These are phyloP conservation scores for Anthracocystis walkeri DNA, from an alignment of 1,284 basidiomycete genomes.

Conservation along the genomic window DNA sequence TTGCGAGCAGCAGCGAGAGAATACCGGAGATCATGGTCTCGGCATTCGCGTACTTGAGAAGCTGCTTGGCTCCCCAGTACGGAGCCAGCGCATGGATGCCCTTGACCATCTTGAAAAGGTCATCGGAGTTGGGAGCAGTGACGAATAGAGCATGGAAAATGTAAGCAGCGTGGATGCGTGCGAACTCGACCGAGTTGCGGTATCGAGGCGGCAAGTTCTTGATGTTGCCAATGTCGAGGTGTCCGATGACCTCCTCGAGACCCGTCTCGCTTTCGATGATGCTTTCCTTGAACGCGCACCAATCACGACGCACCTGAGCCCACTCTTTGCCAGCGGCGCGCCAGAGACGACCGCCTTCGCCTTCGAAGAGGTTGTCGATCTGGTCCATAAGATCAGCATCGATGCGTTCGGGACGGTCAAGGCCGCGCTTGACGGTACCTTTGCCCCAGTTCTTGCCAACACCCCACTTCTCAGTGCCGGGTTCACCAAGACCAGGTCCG, in stretches of 20 bases:
- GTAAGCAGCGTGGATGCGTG: constrained; percentile 62
- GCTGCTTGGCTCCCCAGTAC: constrained; percentile 68
- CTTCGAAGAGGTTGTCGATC: constrained; percentile 61
- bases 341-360: constrained; percentile 56
- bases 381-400: constrained; percentile 45
- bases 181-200: constrained; percentile 64
- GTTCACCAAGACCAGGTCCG: constrained; percentile 63
- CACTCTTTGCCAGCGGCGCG: constrained; percentile 60
- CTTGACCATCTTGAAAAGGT: constrained; percentile 63
- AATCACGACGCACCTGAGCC: constrained; percentile 51
- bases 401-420: constrained; percentile 62
- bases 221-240: constrained; percentile 61
- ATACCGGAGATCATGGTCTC: constrained; percentile 66
- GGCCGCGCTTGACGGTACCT: constrained; percentile 68
- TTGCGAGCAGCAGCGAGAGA: constrained; percentile 63
- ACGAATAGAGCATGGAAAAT: constrained; percentile 66
- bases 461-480: constrained; percentile 65
- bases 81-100: constrained; percentile 65
- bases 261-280: constrained; percentile 67
- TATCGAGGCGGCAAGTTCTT: constrained; percentile 62
- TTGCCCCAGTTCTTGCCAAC: constrained; percentile 69
- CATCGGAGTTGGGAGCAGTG: constrained; percentile 61
- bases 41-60: constrained; percentile 66
- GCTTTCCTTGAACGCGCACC: constrained; percentile 64
- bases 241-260: constrained; percentile 59